Conservation (phyloP, 257 asterid genomes). For the Fraxinus cuspidata region DNA sequence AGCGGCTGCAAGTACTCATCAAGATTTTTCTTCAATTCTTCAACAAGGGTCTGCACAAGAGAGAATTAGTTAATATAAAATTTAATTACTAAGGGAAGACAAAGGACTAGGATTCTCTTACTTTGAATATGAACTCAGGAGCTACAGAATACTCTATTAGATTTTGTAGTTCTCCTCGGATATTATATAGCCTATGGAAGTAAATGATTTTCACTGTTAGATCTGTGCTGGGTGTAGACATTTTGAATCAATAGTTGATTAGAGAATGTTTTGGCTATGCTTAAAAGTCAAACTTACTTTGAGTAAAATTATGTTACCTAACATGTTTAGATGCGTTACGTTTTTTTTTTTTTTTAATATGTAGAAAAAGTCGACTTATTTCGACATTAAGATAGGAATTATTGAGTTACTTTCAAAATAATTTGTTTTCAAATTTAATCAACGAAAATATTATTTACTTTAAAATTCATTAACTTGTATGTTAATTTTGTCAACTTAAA, state of each 20-base stretch:
- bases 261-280: no score
- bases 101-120: conserved; percentile 32
- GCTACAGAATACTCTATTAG: conserved; percentile 78
- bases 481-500: no score
- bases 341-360: no score
- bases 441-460: no score
- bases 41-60: conserved; percentile 54
- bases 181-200: conserved; percentile 54
- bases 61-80: conserved; percentile 18
- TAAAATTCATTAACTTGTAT: no score
- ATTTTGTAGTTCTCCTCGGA: conserved; percentile 76
- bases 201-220: conserved; percentile 7
- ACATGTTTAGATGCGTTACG: no score
- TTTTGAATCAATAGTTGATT: no score
- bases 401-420: neutral
- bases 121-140: conserved; percentile 69
- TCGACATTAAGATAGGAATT: no score
- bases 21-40: conserved; percentile 59
- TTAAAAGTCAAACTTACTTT: no score
- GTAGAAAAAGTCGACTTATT: no score
- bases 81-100: neutral
- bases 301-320: no score
- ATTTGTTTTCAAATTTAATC: neutral
- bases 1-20: conserved; percentile 54
- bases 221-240: neutral